Conservation (phyloP, 371 early-diverging fungal genomes). For the Apophysomyces variabilis region DNA sequence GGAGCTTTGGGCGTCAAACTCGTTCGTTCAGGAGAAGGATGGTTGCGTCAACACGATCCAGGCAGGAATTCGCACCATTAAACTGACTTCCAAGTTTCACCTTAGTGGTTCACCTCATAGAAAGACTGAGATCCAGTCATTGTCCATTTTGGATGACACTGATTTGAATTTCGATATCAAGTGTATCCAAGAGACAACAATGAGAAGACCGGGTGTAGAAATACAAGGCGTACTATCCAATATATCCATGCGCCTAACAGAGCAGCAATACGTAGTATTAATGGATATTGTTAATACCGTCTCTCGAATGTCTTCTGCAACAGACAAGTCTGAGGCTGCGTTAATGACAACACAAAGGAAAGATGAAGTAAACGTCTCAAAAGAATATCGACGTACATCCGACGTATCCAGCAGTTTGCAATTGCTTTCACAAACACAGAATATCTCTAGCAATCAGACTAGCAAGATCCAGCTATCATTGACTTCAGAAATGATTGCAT, state of each 20-base stretch:
- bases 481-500: slow-evolving; percentile 31
- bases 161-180: slow-evolving; percentile 72
- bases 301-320: slow-evolving; percentile 36
- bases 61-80: slow-evolving; percentile 72
- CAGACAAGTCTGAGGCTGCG: slow-evolving; percentile 3
- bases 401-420: neutral
- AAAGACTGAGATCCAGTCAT: slow-evolving; percentile 50
- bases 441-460: neutral
- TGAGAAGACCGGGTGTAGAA: slow-evolving; percentile 46
- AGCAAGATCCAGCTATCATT: slow-evolving; percentile 13
- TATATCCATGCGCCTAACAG: slow-evolving; percentile 79
- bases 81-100: slow-evolving; percentile 62
- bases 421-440: neutral
- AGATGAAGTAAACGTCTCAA: neutral
- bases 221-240: slow-evolving; percentile 70
- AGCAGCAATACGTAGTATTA: slow-evolving; percentile 84
- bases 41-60: slow-evolving; percentile 62
- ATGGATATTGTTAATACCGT: slow-evolving; percentile 67
- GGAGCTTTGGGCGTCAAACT: slow-evolving; percentile 82
- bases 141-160: slow-evolving; percentile 87
- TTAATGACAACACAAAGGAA: neutral
- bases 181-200: slow-evolving; percentile 19
- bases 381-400: neutral
- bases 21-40: slow-evolving; percentile 55
- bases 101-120: slow-evolving; percentile 28